Evolutionary conservation across 768 basidiomycete species (phyloP).

Genomic region (Kondoa subrosea): DNA sequence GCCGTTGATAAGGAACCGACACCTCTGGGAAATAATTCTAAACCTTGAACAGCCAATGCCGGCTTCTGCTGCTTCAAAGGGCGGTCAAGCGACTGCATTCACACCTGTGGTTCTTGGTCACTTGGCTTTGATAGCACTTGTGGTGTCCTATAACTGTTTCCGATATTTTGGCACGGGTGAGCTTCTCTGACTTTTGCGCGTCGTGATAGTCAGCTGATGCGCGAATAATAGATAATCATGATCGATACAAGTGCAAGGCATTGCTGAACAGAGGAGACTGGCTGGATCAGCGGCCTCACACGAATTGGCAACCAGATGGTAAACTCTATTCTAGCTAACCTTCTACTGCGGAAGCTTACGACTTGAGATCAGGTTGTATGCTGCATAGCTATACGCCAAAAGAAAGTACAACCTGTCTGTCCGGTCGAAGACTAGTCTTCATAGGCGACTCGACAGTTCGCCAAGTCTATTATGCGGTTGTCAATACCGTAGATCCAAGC

Average conservation of each 20-base stretch:
- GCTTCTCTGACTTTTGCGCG: no score
- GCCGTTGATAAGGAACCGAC: no score
- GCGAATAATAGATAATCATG: constrained; percentile 41
- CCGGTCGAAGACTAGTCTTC: constrained; percentile 48
- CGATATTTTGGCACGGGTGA: neutral
- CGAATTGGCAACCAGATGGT: constrained; percentile 78
- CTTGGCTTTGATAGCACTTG: neutral
- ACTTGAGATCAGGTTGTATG: constrained; percentile 41
- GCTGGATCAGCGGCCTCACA: constrained; percentile 44
- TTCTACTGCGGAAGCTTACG: neutral
- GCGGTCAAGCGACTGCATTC: no score
- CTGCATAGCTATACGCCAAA: constrained; percentile 46
- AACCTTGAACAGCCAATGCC: no score
- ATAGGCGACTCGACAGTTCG: constrained; percentile 72
- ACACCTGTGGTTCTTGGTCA: neutral
- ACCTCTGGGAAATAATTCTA: no score
- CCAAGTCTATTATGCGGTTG: constrained; percentile 45
- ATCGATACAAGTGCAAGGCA: constrained; percentile 56
- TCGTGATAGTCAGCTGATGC: neutral
- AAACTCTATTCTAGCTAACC: neutral
- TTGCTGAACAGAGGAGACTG: constrained; percentile 58
- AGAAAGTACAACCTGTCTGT: constrained; percentile 31
- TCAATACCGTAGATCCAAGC: constrained; percentile 41
- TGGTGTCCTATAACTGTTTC: neutral
- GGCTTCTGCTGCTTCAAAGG: no score